Evolutionary conservation across 2,329 filamentous ascomycete genomes (phyloP).

Genomic region (Fusarium sp.): DNA sequence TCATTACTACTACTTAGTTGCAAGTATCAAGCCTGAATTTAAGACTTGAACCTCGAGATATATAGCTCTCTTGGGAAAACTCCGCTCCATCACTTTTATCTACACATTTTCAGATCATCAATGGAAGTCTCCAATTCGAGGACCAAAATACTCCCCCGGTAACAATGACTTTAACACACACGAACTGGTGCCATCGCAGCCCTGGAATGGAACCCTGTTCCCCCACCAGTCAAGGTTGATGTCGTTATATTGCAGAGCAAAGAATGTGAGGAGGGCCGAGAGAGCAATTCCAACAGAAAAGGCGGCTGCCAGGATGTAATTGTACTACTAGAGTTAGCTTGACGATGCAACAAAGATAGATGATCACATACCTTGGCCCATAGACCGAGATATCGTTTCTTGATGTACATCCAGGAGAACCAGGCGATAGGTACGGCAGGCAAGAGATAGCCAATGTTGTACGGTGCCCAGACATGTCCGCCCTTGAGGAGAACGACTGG

Average conservation of each 20-base stretch:
- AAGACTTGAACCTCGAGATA: background rate
- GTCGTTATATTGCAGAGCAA: slow-evolving; percentile 56
- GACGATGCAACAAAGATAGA: accelerated
- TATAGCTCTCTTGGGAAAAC: background rate
- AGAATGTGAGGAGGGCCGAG: slow-evolving; percentile 61
- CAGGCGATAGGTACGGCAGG: slow-evolving; percentile 61
- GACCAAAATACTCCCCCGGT: slow-evolving; percentile 49
- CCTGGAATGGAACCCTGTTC: slow-evolving; percentile 46
- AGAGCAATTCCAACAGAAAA: slow-evolving; percentile 60
- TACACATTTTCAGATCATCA: background rate
- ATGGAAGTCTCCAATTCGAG: slow-evolving; percentile 36
- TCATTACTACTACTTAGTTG: background rate
- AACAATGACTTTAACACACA: slow-evolving; percentile 41
- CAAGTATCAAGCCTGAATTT: background rate
- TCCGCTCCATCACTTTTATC: background rate
- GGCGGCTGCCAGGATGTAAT: slow-evolving; percentile 61
- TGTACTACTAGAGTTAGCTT: slow-evolving; percentile 49
- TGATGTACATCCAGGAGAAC: slow-evolving; percentile 62
- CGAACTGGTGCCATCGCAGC: slow-evolving; percentile 42
- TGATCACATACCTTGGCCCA: slow-evolving; percentile 57
- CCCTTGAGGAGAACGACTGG: slow-evolving; percentile 57
- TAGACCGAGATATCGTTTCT: slow-evolving; percentile 57
- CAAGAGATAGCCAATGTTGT: slow-evolving; percentile 60
- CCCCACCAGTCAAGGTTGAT: slow-evolving; percentile 60
- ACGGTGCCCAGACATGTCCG: slow-evolving; percentile 55